Evolutionary conservation across 306 rosid genomes (phyloP).

Genomic region (Heteromeles arbutifolia): DNA sequence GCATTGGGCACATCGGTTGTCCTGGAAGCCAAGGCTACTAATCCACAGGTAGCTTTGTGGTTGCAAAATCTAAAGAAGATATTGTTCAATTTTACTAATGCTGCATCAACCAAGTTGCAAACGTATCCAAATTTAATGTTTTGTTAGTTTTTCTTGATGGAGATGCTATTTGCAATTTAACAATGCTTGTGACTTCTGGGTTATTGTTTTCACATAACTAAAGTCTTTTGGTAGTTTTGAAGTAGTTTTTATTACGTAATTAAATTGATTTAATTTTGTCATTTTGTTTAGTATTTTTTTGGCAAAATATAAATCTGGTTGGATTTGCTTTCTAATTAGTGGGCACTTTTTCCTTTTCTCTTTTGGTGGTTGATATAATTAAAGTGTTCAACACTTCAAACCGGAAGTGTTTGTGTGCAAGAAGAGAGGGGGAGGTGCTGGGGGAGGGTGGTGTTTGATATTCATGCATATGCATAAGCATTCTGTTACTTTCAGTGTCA

Average conservation of each 20-base stretch:
- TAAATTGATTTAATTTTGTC: no score
- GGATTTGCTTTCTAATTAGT: no score
- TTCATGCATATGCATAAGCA: not conserved
- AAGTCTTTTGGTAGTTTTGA: not conserved
- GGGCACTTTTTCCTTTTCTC: no score
- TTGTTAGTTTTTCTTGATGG: not conserved
- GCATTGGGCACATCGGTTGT: constrained; percentile 44
- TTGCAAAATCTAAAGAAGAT: not conserved
- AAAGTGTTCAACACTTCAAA: no score
- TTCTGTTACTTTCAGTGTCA: not conserved
- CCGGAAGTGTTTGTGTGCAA: no score
- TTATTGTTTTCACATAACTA: no score
- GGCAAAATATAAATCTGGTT: no score
- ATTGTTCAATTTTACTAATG: not conserved
- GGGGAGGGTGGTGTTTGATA: not conserved
- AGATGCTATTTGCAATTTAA: not conserved
- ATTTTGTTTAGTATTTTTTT: not conserved
- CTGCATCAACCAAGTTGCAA: not conserved
- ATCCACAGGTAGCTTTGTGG: constrained; percentile 48
- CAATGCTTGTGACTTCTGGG: not conserved
- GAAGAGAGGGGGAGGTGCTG: not conserved
- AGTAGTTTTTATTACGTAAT: not conserved
- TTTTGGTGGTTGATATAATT: no score
- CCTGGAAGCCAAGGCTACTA: constrained; percentile 36
- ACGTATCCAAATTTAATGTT: not conserved